phyloP scores from a whole-genome alignment of 2,329 filamentous ascomycete species.

The Neodidymelliopsis sp. region DNA sequence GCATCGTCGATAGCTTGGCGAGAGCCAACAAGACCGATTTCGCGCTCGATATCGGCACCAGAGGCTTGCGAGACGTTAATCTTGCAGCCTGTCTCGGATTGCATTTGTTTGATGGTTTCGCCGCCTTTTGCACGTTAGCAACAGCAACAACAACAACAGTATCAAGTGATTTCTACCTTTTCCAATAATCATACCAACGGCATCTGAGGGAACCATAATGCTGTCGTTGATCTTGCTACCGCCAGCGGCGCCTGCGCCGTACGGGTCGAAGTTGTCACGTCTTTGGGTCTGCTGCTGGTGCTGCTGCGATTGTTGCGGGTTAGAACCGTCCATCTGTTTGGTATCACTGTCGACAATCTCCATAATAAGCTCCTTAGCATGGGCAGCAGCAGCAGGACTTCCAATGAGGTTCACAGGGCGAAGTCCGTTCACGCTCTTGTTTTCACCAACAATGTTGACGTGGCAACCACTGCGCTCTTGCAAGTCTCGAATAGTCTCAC shows the following conservation, averaged over 20 bases:
- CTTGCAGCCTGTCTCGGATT: conserved; percentile 85
- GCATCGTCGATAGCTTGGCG: conserved; percentile 80
- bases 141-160: not conserved
- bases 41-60: conserved; percentile 80
- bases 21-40: conserved; percentile 84
- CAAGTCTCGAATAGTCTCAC: conserved; percentile 90
- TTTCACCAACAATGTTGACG: conserved; percentile 93
- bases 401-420: conserved; percentile 92
- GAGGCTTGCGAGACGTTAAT: conserved; percentile 90
- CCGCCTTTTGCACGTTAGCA: conserved; percentile 61
- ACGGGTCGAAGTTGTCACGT: conserved; percentile 47
- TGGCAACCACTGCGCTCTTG: conserved; percentile 94
- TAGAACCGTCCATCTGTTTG: conserved; percentile 51
- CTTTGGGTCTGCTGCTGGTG: conserved; percentile 33
- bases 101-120: conserved; percentile 94
- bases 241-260: conserved; percentile 49
- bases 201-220: conserved; percentile 86
- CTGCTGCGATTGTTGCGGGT: conserved; percentile 22
- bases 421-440: conserved; percentile 89
- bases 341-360: conserved; percentile 95
- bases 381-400: conserved; percentile 73
- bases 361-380: conserved; percentile 86
- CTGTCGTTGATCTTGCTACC: conserved; percentile 76
- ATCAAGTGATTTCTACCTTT: conserved; percentile 67
- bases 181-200: conserved; percentile 95